Evolutionary conservation across 129 eudicot species (phyloP).

Genomic region (Centaurea solstitialis): DNA sequence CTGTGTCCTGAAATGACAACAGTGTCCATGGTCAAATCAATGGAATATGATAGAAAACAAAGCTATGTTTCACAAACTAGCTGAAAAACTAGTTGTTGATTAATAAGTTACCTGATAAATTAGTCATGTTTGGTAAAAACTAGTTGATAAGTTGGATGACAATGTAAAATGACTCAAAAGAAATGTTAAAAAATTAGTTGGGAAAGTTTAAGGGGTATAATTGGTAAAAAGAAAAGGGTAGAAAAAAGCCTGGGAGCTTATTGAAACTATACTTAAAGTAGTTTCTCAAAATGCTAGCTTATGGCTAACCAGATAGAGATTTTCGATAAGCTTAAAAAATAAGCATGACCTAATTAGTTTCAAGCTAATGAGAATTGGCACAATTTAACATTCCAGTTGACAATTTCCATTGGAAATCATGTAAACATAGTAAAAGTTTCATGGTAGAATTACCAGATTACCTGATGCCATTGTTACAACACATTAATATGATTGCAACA

Average conservation of each 20-base stretch:
- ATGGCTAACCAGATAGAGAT: background rate
- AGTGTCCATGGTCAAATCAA: background rate
- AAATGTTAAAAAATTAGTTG: background rate
- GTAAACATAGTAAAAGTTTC: constrained; percentile 11
- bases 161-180: background rate
- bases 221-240: background rate
- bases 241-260: background rate
- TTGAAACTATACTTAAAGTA: too few species aligned
- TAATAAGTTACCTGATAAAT: background rate
- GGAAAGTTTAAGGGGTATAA: background rate
- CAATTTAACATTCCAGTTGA: background rate
- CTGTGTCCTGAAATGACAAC: constrained; percentile 52
- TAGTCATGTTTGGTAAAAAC: background rate
- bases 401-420: background rate
- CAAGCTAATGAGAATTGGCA: background rate
- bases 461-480: background rate
- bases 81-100: background rate
- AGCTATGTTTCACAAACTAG: background rate
- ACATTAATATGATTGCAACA: background rate
- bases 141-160: background rate
- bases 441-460: background rate
- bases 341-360: background rate
- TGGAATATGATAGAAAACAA: background rate
- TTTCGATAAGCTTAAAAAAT: background rate
- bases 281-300: too few species aligned